These are phyloP conservation scores for Edaphochlamys debaryana DNA, from an alignment of 139 green algal species.

Conservation along the genomic window DNA sequence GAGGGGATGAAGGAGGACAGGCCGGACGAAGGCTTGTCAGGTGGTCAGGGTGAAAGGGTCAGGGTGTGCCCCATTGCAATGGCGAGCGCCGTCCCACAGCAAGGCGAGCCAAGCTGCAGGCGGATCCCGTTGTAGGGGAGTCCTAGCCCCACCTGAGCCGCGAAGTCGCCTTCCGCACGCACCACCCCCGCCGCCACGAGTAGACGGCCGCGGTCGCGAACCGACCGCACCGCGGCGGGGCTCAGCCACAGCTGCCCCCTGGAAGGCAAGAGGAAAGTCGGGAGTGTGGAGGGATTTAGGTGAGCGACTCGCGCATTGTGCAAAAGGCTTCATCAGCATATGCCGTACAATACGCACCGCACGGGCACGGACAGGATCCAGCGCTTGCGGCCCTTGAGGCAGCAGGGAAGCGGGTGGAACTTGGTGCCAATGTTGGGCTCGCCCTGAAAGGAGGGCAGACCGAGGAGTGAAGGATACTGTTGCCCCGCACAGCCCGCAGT, in stretches of 20 bases:
- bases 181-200: constrained; percentile 86
- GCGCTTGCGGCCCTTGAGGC: constrained; percentile 81
- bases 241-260: constrained; percentile 79
- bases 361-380: constrained; percentile 83
- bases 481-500: too few relatives aligned
- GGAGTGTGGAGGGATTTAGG: too few relatives aligned
- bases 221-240: constrained; percentile 73
- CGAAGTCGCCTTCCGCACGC: constrained; percentile 48
- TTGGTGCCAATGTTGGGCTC: constrained; percentile 58
- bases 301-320: too few relatives aligned
- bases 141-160: constrained; percentile 3
- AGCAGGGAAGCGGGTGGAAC: constrained; percentile 70
- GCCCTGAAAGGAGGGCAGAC: constrained; percentile 32
- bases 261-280: background rate
- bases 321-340: too few relatives aligned
- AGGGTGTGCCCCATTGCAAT: too few relatives aligned
- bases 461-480: too few relatives aligned
- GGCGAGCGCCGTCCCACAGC: too few relatives aligned
- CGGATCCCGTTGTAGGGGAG: background rate
- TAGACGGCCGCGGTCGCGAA: constrained; percentile 73
- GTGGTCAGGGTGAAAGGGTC: too few relatives aligned
- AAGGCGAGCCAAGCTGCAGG: background rate
- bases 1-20: constrained; percentile 8
- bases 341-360: too few relatives aligned
- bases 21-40: too few relatives aligned